phyloP scores from a whole-genome alignment of 352 stramenopile genomes.

The Globisporangium orthogonon region DNA sequence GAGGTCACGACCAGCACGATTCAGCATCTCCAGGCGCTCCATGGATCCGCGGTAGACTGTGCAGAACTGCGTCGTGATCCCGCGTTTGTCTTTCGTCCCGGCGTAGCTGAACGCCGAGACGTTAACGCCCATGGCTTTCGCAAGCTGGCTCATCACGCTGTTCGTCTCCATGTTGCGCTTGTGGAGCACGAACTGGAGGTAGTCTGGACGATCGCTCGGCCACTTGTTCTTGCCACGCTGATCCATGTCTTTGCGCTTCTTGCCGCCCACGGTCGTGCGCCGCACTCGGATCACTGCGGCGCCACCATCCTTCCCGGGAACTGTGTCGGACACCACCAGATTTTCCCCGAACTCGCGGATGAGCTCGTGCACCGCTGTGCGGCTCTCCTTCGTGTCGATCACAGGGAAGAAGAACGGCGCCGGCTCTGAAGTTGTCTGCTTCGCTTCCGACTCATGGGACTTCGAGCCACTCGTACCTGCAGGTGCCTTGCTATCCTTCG shows the following conservation, averaged over 20 bases:
- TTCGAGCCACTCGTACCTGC: not conserved
- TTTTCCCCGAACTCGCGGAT: slow-evolving; percentile 65
- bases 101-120: slow-evolving; percentile 85
- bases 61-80: slow-evolving; percentile 94
- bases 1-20: slow-evolving; percentile 48
- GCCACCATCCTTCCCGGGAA: slow-evolving; percentile 28
- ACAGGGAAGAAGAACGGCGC: slow-evolving; percentile 63
- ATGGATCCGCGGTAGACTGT: slow-evolving; percentile 81
- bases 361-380: slow-evolving; percentile 79
- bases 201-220: slow-evolving; percentile 79
- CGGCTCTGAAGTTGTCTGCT: slow-evolving; percentile 3
- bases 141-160: slow-evolving; percentile 73
- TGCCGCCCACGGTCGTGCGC: slow-evolving; percentile 73
- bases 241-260: slow-evolving; percentile 84
- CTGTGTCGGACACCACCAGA: slow-evolving; percentile 81
- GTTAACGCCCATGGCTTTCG: slow-evolving; percentile 59
- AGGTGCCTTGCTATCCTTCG: slow-evolving; percentile 6
- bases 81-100: slow-evolving; percentile 96
- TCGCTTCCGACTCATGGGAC: not conserved
- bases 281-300: slow-evolving; percentile 69
- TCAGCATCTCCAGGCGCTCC: slow-evolving; percentile 78
- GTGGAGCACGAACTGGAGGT: slow-evolving; percentile 94
- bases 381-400: slow-evolving; percentile 79
- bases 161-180: slow-evolving; percentile 96
- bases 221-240: slow-evolving; percentile 43